phyloP scores from a whole-genome alignment of 441 rosid genomes.

The Daphne laureola region DNA sequence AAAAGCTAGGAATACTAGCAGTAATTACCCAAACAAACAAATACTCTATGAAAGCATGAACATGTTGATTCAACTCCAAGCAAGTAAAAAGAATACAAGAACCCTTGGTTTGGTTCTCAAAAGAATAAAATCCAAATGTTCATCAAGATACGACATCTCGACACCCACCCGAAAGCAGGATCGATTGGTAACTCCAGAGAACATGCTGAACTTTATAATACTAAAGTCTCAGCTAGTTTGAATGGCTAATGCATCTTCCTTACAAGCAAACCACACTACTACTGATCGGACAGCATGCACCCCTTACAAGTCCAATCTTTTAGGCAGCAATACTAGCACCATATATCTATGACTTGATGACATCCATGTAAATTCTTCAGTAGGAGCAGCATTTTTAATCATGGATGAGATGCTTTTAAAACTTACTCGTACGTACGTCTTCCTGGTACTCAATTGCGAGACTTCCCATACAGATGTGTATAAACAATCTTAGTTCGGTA shows the following conservation, averaged over 20 bases:
- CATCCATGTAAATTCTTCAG: constrained; percentile 10
- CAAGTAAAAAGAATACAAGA: too few species aligned
- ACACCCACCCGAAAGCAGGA: too few species aligned
- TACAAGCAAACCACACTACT: neutral
- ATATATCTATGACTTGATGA: constrained; percentile 2
- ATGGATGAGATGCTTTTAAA: constrained; percentile 2
- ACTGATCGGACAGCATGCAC: constrained; percentile 3
- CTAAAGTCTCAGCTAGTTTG: neutral
- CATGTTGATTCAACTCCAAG: too few species aligned
- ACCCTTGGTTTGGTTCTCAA: too few species aligned
- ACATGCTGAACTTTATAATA: constrained; percentile 1
- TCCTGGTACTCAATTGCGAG: constrained; percentile 27
- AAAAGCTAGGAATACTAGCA: too few species aligned
- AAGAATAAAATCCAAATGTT: too few species aligned
- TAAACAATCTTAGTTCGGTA: constrained; percentile 70
- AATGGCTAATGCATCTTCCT: neutral
- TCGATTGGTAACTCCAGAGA: neutral
- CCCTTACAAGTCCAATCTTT: neutral
- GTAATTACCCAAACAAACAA: too few species aligned
- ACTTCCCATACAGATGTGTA: constrained; percentile 63
- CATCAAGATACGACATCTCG: too few species aligned
- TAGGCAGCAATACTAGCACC: neutral
- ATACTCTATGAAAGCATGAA: neutral
- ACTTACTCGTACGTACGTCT: constrained; percentile 3
- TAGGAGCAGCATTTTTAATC: neutral